These are phyloP conservation scores for Orbilia quercus DNA, from an alignment of 2,329 filamentous ascomycete genomes.

Conservation along the genomic window DNA sequence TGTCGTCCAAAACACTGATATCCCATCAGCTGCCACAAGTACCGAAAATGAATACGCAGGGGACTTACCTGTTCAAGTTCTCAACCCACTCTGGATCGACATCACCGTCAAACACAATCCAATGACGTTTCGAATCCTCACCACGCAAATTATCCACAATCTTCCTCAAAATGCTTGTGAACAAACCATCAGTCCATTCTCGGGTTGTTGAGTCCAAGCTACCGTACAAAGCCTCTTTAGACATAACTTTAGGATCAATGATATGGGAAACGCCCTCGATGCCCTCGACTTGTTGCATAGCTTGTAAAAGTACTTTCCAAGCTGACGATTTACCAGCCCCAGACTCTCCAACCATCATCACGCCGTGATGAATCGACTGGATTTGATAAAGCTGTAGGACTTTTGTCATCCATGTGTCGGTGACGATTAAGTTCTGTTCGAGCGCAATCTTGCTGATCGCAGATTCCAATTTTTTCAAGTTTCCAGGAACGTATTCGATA, in stretches of 20 bases:
- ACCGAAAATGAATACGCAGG: neutral
- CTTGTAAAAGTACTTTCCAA: conserved; percentile 91
- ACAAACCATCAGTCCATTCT: conserved; percentile 98
- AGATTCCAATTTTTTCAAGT: conserved; percentile 79
- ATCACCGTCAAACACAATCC: conserved; percentile 99
- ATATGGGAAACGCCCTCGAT: conserved; percentile 96
- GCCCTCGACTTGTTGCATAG: conserved; percentile 87
- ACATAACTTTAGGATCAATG: conserved; percentile 99
- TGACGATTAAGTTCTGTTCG: conserved; percentile 88
- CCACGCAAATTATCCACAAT: conserved; percentile 98
- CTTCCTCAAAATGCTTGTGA: conserved; percentile 96
- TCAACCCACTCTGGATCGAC: conserved; percentile 99
- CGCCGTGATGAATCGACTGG: conserved; percentile 96
- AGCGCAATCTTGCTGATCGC: conserved; percentile 84
- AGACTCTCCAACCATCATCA: conserved; percentile 99
- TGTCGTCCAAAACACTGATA: conserved; percentile 88
- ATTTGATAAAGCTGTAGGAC: conserved; percentile 97
- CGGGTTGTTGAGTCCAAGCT: conserved; percentile 95
- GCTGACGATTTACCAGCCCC: conserved; percentile 97
- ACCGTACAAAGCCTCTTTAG: conserved; percentile 96
- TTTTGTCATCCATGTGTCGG: conserved; percentile 97
- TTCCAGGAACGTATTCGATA: conserved; percentile 90
- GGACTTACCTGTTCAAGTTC: conserved; percentile 81
- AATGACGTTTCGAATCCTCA: conserved; percentile 95
- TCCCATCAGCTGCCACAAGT: conserved; percentile 32